Conservation (phyloP, 805 yeast species). For the Geotrichum ghanense region DNA sequence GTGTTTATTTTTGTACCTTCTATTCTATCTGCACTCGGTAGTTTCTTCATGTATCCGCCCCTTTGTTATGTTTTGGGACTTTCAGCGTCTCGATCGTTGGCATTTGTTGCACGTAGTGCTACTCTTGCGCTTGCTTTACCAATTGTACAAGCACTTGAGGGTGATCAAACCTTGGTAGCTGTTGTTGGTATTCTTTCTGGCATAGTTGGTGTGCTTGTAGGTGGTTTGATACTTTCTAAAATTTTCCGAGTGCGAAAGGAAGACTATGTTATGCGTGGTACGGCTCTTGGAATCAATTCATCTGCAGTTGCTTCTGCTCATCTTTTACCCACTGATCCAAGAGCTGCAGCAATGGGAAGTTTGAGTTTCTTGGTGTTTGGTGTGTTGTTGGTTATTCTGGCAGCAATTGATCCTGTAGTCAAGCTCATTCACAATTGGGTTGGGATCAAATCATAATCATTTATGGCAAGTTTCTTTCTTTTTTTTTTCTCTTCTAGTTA, state of each 20-base stretch:
- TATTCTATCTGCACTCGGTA: slow-evolving; percentile 39
- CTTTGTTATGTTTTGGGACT: slow-evolving; percentile 57
- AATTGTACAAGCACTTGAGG: slow-evolving; percentile 51
- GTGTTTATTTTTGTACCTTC: slow-evolving; percentile 50
- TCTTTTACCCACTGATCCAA: slow-evolving; percentile 53
- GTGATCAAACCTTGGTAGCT: slow-evolving; percentile 62
- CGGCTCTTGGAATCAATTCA: slow-evolving; percentile 65
- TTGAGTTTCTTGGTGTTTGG: slow-evolving; percentile 65
- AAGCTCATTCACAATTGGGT: slow-evolving; percentile 36
- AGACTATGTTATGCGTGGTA: slow-evolving; percentile 67
- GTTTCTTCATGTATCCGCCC: slow-evolving; percentile 62
- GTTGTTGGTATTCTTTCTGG: slow-evolving; percentile 72
- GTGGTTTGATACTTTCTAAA: slow-evolving; percentile 33
- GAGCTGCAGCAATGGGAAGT: slow-evolving; percentile 72
- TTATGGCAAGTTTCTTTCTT: not conserved
- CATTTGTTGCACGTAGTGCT: slow-evolving; percentile 69
- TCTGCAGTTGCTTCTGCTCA: slow-evolving; percentile 81
- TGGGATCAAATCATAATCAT: slow-evolving; percentile 23
- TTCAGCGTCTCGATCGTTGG: slow-evolving; percentile 47
- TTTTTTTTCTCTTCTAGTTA: too few relatives aligned
- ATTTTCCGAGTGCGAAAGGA: slow-evolving; percentile 40
- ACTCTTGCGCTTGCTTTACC: slow-evolving; percentile 77
- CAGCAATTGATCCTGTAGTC: slow-evolving; percentile 48
- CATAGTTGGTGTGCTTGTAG: slow-evolving; percentile 58
- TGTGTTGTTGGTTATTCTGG: slow-evolving; percentile 56